phyloP scores from a whole-genome alignment of 1,139 yeast genomes.

The Spencermartinsiella ligniputridi region DNA sequence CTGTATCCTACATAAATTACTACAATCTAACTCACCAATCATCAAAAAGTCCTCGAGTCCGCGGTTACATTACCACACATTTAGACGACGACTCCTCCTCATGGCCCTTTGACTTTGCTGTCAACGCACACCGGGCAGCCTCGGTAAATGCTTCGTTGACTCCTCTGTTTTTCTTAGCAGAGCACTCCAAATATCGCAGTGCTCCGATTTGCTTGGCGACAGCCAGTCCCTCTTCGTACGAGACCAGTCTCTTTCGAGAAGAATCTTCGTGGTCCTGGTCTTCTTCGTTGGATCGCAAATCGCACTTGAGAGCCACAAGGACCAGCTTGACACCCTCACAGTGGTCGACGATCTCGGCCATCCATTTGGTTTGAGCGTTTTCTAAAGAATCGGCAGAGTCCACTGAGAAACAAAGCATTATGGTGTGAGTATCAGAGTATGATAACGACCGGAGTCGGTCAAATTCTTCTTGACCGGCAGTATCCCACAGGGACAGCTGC shows the following conservation, averaged over 20 bases:
- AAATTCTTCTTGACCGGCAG: constrained; percentile 98
- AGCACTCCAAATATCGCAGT: constrained; percentile 81
- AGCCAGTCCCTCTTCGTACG: constrained; percentile 71
- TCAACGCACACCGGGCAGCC: constrained; percentile 93
- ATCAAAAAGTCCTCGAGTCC: too few relatives aligned
- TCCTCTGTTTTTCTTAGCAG: constrained; percentile 90
- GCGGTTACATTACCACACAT: constrained; percentile 13
- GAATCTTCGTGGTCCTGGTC: constrained; percentile 24
- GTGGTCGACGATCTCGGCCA: constrained; percentile 92
- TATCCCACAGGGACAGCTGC: constrained; percentile 93
- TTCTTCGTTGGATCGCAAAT: constrained; percentile 60
- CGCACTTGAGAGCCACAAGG: constrained; percentile 91
- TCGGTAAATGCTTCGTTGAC: constrained; percentile 96
- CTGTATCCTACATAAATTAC: not conserved
- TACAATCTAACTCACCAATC: not conserved
- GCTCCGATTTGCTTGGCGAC: constrained; percentile 75
- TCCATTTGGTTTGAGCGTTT: constrained; percentile 95
- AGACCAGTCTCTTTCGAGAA: constrained; percentile 48
- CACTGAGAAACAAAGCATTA: constrained; percentile 92
- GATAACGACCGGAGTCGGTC: constrained; percentile 86
- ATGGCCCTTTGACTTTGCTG: constrained; percentile 82
- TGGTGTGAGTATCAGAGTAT: constrained; percentile 93
- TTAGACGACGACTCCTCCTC: constrained; percentile 29
- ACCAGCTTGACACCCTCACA: constrained; percentile 95
- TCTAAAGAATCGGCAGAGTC: constrained; percentile 93